Evolutionary conservation across 169 alveolate species (phyloP).

Genomic region (Plasmodium adleri): DNA sequence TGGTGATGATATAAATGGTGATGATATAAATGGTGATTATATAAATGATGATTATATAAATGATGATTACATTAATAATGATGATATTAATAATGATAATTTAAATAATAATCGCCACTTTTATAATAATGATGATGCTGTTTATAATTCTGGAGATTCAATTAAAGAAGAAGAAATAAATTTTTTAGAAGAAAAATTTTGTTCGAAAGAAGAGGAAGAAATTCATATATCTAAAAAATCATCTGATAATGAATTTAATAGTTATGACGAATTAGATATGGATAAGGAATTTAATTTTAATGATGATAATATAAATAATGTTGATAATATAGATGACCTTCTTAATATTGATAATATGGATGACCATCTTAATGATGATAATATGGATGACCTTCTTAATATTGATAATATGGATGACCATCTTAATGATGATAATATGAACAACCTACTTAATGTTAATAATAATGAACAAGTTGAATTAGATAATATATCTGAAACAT

Average conservation of each 20-base stretch:
- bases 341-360: background rate
- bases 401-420: no score
- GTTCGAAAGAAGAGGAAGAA: background rate
- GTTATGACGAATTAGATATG: background rate
- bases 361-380: background rate
- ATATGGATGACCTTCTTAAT: background rate
- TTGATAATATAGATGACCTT: no score
- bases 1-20: background rate
- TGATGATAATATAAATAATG: conserved; percentile 11
- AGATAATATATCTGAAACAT: no score
- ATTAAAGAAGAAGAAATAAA: background rate
- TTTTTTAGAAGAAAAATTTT: background rate
- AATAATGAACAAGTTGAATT: no score
- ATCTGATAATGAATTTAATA: background rate
- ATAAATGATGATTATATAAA: background rate
- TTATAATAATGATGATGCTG: background rate
- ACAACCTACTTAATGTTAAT: no score
- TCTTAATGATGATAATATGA: no score
- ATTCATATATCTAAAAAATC: background rate
- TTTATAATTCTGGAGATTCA: background rate
- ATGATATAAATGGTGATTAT: background rate
- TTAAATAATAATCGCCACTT: background rate
- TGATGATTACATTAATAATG: background rate
- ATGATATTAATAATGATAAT: background rate
- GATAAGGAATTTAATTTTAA: conserved; percentile 38